A percentile compares a stretch with the other conserved stretches of the same genome.
These are phyloP conservation scores for Euphorbia peplus DNA, from an alignment of 345 rosid species.

Conservation along the genomic window DNA sequence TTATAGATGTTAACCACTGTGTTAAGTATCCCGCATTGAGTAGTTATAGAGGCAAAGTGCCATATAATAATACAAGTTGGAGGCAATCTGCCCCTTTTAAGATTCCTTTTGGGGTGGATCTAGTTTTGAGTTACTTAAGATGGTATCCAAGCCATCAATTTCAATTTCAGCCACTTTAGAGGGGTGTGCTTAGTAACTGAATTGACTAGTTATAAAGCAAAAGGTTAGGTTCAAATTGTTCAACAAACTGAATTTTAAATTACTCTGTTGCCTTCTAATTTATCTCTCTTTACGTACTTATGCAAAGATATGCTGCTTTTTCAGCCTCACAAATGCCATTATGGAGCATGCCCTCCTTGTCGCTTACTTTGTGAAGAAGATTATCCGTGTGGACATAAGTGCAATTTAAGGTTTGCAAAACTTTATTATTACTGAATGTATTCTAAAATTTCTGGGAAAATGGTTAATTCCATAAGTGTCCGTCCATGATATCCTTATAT, in stretches of 20 bases:
- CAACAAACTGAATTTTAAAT: conserved; percentile 3
- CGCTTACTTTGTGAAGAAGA: conserved; percentile 75
- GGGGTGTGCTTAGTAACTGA: no score
- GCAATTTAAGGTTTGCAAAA: conserved; percentile 63
- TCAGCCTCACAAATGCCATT: conserved; percentile 90
- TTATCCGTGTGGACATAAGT: conserved; percentile 78
- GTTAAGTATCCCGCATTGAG: background rate
- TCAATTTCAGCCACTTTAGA: no score
- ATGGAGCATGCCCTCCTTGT: conserved; percentile 89
- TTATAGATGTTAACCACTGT: background rate
- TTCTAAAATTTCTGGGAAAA: conserved; percentile 4
- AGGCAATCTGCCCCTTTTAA: no score
- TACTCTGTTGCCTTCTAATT: no score
- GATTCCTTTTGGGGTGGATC: no score
- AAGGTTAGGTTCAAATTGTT: no score
- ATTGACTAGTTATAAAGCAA: no score
- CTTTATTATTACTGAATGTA: background rate
- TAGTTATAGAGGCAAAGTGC: no score
- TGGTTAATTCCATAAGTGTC: conserved; percentile 5
- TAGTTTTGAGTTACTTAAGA: no score
- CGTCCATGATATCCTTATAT: conserved; percentile 7
- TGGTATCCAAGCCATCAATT: no score
- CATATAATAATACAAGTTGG: no score
- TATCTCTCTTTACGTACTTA: conserved; percentile 6
- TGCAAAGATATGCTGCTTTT: background rate